These are phyloP conservation scores for Huntiella decipiens DNA, from an alignment of 2,329 filamentous ascomycete genomes.

Conservation along the genomic window DNA sequence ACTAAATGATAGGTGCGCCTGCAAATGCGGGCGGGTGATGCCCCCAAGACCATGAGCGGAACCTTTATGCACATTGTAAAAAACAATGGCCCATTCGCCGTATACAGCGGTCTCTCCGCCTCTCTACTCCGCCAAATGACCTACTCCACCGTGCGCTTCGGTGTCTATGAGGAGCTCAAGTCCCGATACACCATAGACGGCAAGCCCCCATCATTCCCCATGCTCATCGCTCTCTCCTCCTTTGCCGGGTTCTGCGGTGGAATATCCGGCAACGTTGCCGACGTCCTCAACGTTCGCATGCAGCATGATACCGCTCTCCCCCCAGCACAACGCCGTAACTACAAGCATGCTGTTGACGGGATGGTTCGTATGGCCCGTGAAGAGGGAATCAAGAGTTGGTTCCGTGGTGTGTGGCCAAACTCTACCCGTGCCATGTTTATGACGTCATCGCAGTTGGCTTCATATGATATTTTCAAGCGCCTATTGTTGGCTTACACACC, in stretches of 20 bases:
- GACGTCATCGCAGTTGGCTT: conserved; percentile 69
- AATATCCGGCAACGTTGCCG: conserved; percentile 79
- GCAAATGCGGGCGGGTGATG: conserved; percentile 62
- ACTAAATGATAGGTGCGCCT: conserved; percentile 49
- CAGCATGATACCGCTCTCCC: conserved; percentile 77
- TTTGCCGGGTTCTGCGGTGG: conserved; percentile 76
- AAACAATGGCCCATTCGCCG: conserved; percentile 54
- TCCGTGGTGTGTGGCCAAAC: conserved; percentile 74
- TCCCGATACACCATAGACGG: conserved; percentile 29
- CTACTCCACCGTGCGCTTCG: conserved; percentile 92
- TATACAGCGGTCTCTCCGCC: conserved; percentile 85
- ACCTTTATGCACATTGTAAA: conserved; percentile 70
- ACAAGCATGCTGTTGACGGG: conserved; percentile 74
- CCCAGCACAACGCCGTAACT: conserved; percentile 56
- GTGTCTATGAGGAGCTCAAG: conserved; percentile 90
- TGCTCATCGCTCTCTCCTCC: conserved; percentile 68
- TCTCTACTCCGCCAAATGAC: conserved; percentile 85
- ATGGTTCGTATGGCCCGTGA: conserved; percentile 70
- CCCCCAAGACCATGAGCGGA: conserved; percentile 61
- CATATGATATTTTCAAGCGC: conserved; percentile 67
- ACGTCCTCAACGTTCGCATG: conserved; percentile 97
- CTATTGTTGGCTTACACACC: conserved; percentile 46
- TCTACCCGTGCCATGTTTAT: conserved; percentile 65
- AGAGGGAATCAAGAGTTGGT: conserved; percentile 59
- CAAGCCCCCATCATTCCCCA: conserved; percentile 44